Conservation (phyloP, 306 rosid genomes). For the Vigna mungo region DNA sequence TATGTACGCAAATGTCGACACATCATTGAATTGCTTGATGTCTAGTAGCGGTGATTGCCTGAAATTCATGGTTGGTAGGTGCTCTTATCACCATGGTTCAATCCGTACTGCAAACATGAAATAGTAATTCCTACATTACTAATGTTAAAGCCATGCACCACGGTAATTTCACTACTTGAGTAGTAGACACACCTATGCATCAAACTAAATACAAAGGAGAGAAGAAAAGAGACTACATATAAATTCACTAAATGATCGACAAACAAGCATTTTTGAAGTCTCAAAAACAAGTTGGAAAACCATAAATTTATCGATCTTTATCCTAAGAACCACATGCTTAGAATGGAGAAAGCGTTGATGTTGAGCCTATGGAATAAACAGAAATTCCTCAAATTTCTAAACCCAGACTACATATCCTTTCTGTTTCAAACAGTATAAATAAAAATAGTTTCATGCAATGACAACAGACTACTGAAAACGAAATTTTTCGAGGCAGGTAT, state of each 20-base stretch:
- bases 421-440: constrained; percentile 17
- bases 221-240: neutral
- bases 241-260: constrained; percentile 7
- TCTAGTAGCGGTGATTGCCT: constrained; percentile 49
- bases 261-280: constrained; percentile 10
- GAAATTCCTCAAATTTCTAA: constrained; percentile 8
- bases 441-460: constrained; percentile 14
- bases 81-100: constrained; percentile 58
- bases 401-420: constrained; percentile 10
- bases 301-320: neutral
- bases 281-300: constrained; percentile 29
- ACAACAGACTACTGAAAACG: constrained; percentile 13
- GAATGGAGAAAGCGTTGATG: constrained; percentile 3
- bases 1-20: constrained; percentile 47
- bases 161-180: constrained; percentile 14
- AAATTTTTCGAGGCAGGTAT: neutral
- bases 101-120: constrained; percentile 74
- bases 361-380: neutral
- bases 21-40: constrained; percentile 30
- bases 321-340: constrained; percentile 6
- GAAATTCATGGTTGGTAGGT: constrained; percentile 50
- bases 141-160: constrained; percentile 7
- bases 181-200: neutral
- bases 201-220: constrained; percentile 12
- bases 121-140: constrained; percentile 30